Conservation (phyloP, 2,329 filamentous ascomycete genomes). For the Coleophoma eucalyptorum region DNA sequence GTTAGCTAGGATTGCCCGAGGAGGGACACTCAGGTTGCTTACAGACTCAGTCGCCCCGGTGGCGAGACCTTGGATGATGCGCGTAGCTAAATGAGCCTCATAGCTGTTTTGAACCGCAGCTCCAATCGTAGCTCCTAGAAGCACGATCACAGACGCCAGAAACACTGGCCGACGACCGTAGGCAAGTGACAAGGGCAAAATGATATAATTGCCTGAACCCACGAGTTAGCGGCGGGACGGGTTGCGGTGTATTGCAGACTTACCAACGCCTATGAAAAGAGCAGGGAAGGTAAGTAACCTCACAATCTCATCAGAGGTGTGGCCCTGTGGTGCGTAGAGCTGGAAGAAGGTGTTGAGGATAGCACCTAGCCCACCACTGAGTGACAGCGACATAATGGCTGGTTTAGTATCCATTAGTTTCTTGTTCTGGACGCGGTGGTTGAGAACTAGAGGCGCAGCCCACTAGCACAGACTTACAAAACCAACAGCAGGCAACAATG, state of each 20-base stretch:
- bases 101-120: slow-evolving; percentile 29
- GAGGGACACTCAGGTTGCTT: too few species aligned
- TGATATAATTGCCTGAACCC: slow-evolving; percentile 29
- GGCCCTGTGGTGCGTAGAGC: slow-evolving; percentile 24
- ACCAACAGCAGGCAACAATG: background rate
- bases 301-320: slow-evolving; percentile 21
- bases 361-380: slow-evolving; percentile 44
- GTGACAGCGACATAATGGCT: slow-evolving; percentile 33
- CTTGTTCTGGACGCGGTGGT: too few species aligned
- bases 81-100: slow-evolving; percentile 30
- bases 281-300: slow-evolving; percentile 33
- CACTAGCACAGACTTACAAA: background rate
- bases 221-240: too few species aligned
- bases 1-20: too few species aligned
- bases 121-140: slow-evolving; percentile 29
- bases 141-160: slow-evolving; percentile 20
- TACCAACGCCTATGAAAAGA: slow-evolving; percentile 33
- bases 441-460: too few species aligned
- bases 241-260: slow-evolving; percentile 2
- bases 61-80: slow-evolving; percentile 32
- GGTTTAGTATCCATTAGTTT: too few species aligned
- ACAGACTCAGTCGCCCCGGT: slow-evolving; percentile 33
- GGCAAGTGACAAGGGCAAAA: slow-evolving; percentile 32
- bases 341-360: slow-evolving; percentile 30
- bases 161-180: slow-evolving; percentile 34